A percentile compares a stretch with the other conserved stretches of the same genome.
phyloP scores from a whole-genome alignment of 2,329 filamentous ascomycete species.

The Keithomyces neogunnii region DNA sequence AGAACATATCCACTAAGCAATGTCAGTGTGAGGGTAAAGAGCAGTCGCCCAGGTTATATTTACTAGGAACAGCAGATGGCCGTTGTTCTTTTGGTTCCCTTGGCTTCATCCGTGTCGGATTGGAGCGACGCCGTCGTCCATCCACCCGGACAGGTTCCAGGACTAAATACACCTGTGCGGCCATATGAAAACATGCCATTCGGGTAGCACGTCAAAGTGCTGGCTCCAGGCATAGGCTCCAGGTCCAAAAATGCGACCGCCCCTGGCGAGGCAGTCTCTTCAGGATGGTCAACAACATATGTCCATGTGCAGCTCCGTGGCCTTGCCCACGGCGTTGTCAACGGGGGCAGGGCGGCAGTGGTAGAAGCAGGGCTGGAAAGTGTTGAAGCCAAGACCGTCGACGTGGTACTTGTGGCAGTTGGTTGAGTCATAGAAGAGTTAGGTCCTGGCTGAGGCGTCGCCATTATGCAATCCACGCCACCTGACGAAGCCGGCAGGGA shows the following conservation, averaged over 20 bases:
- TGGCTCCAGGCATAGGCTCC: slow-evolving; percentile 25
- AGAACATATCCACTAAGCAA: slow-evolving; percentile 24
- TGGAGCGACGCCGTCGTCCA: slow-evolving; percentile 29
- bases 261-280: slow-evolving; percentile 16
- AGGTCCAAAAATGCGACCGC: slow-evolving; percentile 29
- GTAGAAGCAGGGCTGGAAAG: slow-evolving; percentile 2
- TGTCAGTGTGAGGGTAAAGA: not conserved
- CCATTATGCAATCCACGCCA: not conserved
- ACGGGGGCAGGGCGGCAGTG: slow-evolving; percentile 21
- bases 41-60: slow-evolving; percentile 10
- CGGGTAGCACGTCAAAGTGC: slow-evolving; percentile 31
- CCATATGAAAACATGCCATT: slow-evolving; percentile 29
- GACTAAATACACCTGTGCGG: slow-evolving; percentile 30
- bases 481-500: no score
- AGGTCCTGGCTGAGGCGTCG: slow-evolving; percentile 3
- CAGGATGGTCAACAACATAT: slow-evolving; percentile 21
- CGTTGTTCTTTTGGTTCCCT: slow-evolving; percentile 25
- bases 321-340: slow-evolving; percentile 29
- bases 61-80: slow-evolving; percentile 34
- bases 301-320: slow-evolving; percentile 31
- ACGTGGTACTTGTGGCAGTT: slow-evolving; percentile 9
- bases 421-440: slow-evolving; percentile 3
- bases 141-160: slow-evolving; percentile 29
- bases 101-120: slow-evolving; percentile 19
- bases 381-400: not conserved